Evolutionary conservation across 768 basidiomycete species (phyloP).

Genomic region (Guyanaporus albipodus): DNA sequence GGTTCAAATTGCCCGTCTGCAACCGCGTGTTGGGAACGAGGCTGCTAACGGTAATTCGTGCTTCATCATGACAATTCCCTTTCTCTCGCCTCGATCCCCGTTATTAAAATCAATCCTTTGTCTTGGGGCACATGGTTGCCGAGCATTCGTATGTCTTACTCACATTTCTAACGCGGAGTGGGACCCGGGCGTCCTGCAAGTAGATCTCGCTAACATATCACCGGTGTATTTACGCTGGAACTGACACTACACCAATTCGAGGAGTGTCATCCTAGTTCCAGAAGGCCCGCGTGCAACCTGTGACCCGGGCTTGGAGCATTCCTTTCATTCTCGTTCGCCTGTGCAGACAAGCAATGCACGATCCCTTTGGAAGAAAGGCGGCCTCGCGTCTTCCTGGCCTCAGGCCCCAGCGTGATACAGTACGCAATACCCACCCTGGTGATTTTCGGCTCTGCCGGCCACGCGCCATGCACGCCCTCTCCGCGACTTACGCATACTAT

Average conservation of each 20-base stretch:
- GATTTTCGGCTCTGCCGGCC: conserved; percentile 23
- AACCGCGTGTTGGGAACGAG: conserved; percentile 30
- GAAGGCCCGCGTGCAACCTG: conserved; percentile 13
- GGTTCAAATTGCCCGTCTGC: conserved; percentile 15
- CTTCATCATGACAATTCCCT: conserved; percentile 19
- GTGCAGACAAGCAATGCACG: conserved; percentile 26
- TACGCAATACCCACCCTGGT: conserved; percentile 20
- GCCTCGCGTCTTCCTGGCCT: conserved; percentile 32
- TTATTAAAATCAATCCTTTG: conserved; percentile 13
- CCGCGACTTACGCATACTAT: conserved; percentile 21
- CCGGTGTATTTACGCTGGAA: conserved; percentile 4
- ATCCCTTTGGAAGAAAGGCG: conserved; percentile 28
- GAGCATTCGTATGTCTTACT: conserved; percentile 8
- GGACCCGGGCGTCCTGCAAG: conserved; percentile 1
- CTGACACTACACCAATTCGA: neutral
- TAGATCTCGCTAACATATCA: conserved; percentile 1
- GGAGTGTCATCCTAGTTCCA: conserved; percentile 10
- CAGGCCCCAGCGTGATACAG: conserved; percentile 22
- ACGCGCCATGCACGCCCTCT: conserved; percentile 28
- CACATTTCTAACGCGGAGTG: conserved; percentile 9
- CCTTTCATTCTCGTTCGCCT: conserved; percentile 31
- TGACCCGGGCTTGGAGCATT: conserved; percentile 18
- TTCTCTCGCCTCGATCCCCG: conserved; percentile 22
- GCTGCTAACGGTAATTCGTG: conserved; percentile 24
- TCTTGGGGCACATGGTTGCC: conserved; percentile 15